These are phyloP conservation scores for Dioscorea zingiberensis DNA, from an alignment of 106 monocot species.

Conservation along the genomic window DNA sequence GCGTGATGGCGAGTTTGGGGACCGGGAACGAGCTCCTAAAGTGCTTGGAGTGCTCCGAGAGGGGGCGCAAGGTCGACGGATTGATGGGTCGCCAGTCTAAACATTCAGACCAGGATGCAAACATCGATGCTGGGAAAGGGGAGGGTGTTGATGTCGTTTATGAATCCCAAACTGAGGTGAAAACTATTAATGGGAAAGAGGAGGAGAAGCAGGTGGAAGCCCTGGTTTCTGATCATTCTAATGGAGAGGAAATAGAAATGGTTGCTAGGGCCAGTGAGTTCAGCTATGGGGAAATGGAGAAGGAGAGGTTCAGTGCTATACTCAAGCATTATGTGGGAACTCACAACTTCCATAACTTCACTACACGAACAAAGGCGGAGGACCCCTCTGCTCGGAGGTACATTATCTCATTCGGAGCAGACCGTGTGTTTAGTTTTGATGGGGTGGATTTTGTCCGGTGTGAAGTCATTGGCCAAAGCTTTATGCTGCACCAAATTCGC, in stretches of 20 bases:
- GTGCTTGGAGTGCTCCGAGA: constrained; percentile 75
- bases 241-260: constrained; percentile 13
- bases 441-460: constrained; percentile 83
- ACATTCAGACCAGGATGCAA: constrained; percentile 10
- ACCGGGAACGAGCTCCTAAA: constrained; percentile 57
- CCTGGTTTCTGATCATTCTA: background rate
- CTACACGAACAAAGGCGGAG: constrained; percentile 87
- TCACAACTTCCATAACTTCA: constrained; percentile 98
- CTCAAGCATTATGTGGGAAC: constrained; percentile 70
- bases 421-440: constrained; percentile 44
- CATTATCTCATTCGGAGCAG: constrained; percentile 75
- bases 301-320: constrained; percentile 64
- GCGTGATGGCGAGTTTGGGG: constrained; percentile 61
- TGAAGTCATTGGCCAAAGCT: constrained; percentile 93
- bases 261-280: constrained; percentile 11
- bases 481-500: constrained; percentile 97
- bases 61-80: constrained; percentile 62
- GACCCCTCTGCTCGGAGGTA: constrained; percentile 82
- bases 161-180: background rate
- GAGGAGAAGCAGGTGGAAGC: background rate
- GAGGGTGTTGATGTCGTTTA: background rate
- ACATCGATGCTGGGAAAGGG: background rate
- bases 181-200: background rate
- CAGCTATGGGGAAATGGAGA: constrained; percentile 63
- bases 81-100: constrained; percentile 28